phyloP scores from a whole-genome alignment of 352 stramenopile species.

The Plasmopara viticola region DNA sequence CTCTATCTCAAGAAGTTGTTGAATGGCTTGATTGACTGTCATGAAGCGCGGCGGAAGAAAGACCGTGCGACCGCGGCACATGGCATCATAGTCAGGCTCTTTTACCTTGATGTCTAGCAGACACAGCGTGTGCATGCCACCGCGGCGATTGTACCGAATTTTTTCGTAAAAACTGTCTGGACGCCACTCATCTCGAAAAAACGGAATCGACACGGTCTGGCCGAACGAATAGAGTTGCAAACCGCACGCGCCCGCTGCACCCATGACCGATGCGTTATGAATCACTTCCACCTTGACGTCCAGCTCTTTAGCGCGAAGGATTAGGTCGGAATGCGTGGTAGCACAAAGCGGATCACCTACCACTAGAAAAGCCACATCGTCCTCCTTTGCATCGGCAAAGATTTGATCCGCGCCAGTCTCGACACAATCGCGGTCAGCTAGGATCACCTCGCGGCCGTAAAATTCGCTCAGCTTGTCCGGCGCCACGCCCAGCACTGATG shows the following conservation, averaged over 20 bases:
- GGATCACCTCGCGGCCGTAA: conserved; percentile 89
- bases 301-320: conserved; percentile 90
- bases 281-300: conserved; percentile 95
- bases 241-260: conserved; percentile 91
- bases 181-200: conserved; percentile 94
- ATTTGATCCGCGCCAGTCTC: conserved; percentile 97
- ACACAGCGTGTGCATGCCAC: conserved; percentile 97
- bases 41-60: conserved; percentile 98
- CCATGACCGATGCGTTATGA: conserved; percentile 99
- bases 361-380: conserved; percentile 95
- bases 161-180: conserved; percentile 98
- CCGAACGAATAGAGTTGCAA: conserved; percentile 99
- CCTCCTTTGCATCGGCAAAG: conserved; percentile 84
- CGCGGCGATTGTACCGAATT: conserved; percentile 93
- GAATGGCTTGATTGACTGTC: conserved; percentile 92
- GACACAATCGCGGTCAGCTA: conserved; percentile 93
- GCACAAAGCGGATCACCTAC: conserved; percentile 97
- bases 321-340: conserved; percentile 98
- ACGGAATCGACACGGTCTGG: conserved; percentile 97
- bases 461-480: conserved; percentile 86
- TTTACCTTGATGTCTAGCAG: conserved; percentile 99
- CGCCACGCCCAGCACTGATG: conserved; percentile 92
- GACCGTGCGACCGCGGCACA: conserved; percentile 89
- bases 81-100: conserved; percentile 97
- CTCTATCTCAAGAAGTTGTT: conserved; percentile 96